Conservation (phyloP, 2,329 filamentous ascomycete genomes). For the Colletotrichum sansevieriae region DNA sequence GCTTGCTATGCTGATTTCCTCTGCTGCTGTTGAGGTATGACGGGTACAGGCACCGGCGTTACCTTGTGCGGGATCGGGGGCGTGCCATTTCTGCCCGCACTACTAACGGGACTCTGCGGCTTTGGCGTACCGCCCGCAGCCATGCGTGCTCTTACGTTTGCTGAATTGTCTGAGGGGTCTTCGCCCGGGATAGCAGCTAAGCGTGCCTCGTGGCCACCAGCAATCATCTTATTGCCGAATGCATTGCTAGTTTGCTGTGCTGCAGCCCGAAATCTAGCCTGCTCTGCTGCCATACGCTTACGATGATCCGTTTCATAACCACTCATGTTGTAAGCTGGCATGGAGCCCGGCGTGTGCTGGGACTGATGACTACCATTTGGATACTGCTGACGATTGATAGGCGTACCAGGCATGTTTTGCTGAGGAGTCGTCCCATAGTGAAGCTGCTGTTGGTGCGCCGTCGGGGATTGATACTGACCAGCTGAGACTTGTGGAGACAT, state of each 20-base stretch:
- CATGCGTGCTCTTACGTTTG: slow-evolving; percentile 54
- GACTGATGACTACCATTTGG: slow-evolving; percentile 51
- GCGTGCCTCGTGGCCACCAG: slow-evolving; percentile 58
- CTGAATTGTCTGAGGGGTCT: slow-evolving; percentile 49
- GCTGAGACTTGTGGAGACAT: slow-evolving; percentile 60
- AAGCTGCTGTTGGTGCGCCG: slow-evolving; percentile 39
- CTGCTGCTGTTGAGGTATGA: slow-evolving; percentile 56
- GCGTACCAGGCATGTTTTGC: slow-evolving; percentile 46
- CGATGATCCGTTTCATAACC: slow-evolving; percentile 37
- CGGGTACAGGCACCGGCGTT: slow-evolving; percentile 59
- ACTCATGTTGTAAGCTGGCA: slow-evolving; percentile 35
- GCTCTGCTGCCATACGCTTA: slow-evolving; percentile 57
- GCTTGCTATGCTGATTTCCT: slow-evolving; percentile 35
- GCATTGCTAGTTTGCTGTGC: slow-evolving; percentile 58
- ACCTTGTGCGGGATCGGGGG: slow-evolving; percentile 56
- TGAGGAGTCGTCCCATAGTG: slow-evolving; percentile 46
- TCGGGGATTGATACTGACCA: slow-evolving; percentile 54
- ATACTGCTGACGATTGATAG: slow-evolving; percentile 45
- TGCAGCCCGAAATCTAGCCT: slow-evolving; percentile 62
- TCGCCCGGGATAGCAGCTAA: slow-evolving; percentile 55
- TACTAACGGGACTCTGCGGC: slow-evolving; percentile 49
- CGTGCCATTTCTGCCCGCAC: slow-evolving; percentile 49
- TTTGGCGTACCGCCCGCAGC: slow-evolving; percentile 49
- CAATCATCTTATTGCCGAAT: slow-evolving; percentile 57
- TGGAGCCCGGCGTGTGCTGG: slow-evolving; percentile 46